Conservation (phyloP, 805 yeast genomes). For the Yarrowia divulgata region DNA sequence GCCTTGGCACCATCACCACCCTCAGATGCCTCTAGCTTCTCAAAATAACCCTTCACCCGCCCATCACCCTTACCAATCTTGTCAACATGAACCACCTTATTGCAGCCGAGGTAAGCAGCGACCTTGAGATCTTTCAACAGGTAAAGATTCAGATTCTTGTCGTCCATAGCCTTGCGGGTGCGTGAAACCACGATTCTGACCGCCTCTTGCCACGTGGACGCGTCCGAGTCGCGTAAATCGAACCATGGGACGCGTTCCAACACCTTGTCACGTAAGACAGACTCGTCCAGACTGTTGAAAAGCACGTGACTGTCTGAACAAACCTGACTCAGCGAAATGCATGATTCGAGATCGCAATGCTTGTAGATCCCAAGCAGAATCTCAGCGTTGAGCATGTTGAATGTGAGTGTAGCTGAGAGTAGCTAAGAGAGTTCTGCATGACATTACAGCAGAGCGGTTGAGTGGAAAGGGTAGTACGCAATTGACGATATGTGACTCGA, state of each 20-base stretch:
- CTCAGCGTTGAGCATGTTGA: not conserved
- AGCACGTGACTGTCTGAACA: not conserved
- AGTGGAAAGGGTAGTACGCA: no score
- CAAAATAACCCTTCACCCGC: no score
- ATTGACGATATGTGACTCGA: no score
- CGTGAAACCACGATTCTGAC: not conserved
- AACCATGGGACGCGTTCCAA: constrained; percentile 12
- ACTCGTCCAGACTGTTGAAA: not conserved
- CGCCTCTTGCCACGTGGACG: not conserved
- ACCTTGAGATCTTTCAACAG: constrained; percentile 2
- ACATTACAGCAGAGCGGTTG: no score
- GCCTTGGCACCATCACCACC: no score
- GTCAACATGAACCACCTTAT: not conserved
- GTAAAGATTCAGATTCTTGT: not conserved
- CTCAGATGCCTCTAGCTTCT: no score
- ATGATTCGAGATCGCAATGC: not conserved
- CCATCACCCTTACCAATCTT: not conserved
- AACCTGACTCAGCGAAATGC: constrained; percentile 6
- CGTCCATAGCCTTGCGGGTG: not conserved
- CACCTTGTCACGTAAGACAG: not conserved
- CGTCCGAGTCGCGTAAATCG: not conserved
- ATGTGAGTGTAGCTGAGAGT: no score
- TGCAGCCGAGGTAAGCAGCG: not conserved
- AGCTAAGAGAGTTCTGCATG: no score
- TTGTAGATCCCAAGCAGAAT: not conserved